A percentile compares a stretch with the other conserved stretches of the same genome.
These are phyloP conservation scores for Leucocoprinus leucothites DNA, from an alignment of 768 basidiomycete species.

Conservation along the genomic window DNA sequence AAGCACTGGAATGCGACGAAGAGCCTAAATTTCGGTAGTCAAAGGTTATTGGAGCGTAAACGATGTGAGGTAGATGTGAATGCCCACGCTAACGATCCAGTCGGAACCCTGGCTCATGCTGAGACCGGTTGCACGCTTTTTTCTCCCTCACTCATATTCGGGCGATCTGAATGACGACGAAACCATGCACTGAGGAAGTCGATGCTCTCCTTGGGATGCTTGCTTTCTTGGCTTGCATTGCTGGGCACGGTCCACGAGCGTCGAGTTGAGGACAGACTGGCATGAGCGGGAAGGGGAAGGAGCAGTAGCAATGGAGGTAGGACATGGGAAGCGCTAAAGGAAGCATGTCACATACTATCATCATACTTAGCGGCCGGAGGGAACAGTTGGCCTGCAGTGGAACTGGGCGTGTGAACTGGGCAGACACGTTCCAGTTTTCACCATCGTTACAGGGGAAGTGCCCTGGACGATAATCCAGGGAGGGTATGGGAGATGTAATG, in stretches of 20 bases:
- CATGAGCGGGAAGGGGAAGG: slow-evolving; percentile 54
- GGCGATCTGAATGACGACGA: slow-evolving; percentile 84
- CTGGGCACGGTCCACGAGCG: slow-evolving; percentile 71
- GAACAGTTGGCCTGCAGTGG: slow-evolving; percentile 58
- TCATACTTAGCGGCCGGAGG: slow-evolving; percentile 63
- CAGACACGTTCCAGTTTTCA: slow-evolving; percentile 53
- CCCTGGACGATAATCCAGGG: slow-evolving; percentile 40
- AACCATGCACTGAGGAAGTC: slow-evolving; percentile 87
- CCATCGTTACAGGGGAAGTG: slow-evolving; percentile 45
- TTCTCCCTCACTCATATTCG: slow-evolving; percentile 88
- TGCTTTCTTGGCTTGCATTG: slow-evolving; percentile 79
- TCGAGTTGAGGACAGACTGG: slow-evolving; percentile 46
- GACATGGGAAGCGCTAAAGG: slow-evolving; percentile 51
- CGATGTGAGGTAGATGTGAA: not conserved
- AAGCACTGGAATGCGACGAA: slow-evolving; percentile 79
- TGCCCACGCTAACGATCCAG: slow-evolving; percentile 85
- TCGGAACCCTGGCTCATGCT: slow-evolving; percentile 90
- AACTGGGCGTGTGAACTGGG: slow-evolving; percentile 67
- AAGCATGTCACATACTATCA: slow-evolving; percentile 65
- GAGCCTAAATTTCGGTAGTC: slow-evolving; percentile 44
- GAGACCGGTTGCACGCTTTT: slow-evolving; percentile 79
- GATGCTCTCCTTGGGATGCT: too few species aligned
- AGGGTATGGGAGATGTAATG: slow-evolving; percentile 43
- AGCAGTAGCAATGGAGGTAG: slow-evolving; percentile 40
- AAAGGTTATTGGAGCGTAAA: not conserved